Conservation (phyloP, 2,329 filamentous ascomycete genomes). For the Fusarium odoratissimum region DNA sequence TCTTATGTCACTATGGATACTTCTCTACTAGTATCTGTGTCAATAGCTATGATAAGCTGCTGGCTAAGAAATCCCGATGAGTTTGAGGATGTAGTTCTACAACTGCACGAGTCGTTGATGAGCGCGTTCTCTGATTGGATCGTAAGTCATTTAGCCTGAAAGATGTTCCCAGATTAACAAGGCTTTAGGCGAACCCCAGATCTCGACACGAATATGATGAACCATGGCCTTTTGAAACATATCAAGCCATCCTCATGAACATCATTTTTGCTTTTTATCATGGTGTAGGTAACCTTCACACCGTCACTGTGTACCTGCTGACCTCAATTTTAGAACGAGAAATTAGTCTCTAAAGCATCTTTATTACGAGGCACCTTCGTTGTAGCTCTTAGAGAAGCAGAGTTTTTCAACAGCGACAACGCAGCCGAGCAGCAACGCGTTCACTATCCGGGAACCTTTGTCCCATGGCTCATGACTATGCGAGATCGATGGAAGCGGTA, state of each 20-base stretch:
- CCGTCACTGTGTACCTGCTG: neutral
- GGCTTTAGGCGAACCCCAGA: slow-evolving; percentile 29
- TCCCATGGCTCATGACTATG: slow-evolving; percentile 49
- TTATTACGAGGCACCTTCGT: slow-evolving; percentile 52
- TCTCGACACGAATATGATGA: slow-evolving; percentile 24
- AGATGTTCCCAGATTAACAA: neutral
- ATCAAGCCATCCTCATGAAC: slow-evolving; percentile 52
- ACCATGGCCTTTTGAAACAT: slow-evolving; percentile 48
- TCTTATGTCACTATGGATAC: slow-evolving; percentile 47
- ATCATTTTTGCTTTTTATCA: slow-evolving; percentile 55
- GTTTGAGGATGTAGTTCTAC: slow-evolving; percentile 43
- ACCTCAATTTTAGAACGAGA: slow-evolving; percentile 44
- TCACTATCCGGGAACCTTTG: slow-evolving; percentile 53
- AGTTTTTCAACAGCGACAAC: slow-evolving; percentile 52
- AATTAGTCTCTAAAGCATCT: slow-evolving; percentile 47
- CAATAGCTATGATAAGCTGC: slow-evolving; percentile 54
- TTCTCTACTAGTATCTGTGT: slow-evolving; percentile 44
- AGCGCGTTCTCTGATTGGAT: slow-evolving; percentile 45
- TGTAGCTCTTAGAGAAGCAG: slow-evolving; percentile 49
- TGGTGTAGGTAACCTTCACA: slow-evolving; percentile 42
- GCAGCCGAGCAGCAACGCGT: slow-evolving; percentile 50
- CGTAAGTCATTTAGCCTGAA: slow-evolving; percentile 33
- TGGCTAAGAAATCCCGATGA: slow-evolving; percentile 50
- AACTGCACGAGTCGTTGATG: slow-evolving; percentile 50
- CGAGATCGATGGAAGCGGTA: slow-evolving; percentile 53